Base-by-base conservation (phyloP, 208 protist genomes). In the Trypanosoma platydactyli region DNA sequence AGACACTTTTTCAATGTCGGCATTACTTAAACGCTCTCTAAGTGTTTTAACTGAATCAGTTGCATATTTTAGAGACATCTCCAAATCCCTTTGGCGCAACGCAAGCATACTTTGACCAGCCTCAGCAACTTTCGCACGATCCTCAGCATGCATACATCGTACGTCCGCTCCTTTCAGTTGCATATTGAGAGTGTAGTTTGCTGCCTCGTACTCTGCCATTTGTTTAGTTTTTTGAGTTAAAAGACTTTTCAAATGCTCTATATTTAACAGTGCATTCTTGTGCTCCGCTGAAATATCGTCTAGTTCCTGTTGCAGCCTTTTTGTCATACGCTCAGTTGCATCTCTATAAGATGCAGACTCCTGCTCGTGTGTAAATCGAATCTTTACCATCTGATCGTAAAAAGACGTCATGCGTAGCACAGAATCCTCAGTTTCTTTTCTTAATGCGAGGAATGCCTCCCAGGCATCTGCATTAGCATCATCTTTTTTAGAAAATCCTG, bases 291-390 rank as follows among this genome's bases (percentile, higher is more conserved):
- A 53, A 33, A 69, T 42, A 38, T 20, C 44, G 25, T 68, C 70
- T 38, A 76, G 1, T 45, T 9, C 38, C 53, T 64, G 50, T 15
- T 63, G 70, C 42, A 64, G 70, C 12, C 62, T 22, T 16, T 48
- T 46, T 18, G 70, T 57, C 27, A 52, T 60, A 30, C 22, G 6
- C 50, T 76, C 64, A 16, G 61, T 18, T 22, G 63, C 54, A 22
- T 76, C 60, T 16, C 61, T 61, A 33, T 70, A 76, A 20, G 70
- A n/a, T 25, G 51, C 49, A 13, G 70, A 51, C 33, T 76, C 63
- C 30, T 76, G 29, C 27, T 70, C 70, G 55, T 76, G 70, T 20
- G 60, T 64, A 22, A 76, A 18, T 52, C 70, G 70, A 18, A 76
- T 38, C 54, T 57, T 66, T 20, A 51, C 51, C 25, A 76, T 42